phyloP scores from a whole-genome alignment of 2,329 filamentous ascomycete species.

The Teratosphaeria zuluensis region DNA sequence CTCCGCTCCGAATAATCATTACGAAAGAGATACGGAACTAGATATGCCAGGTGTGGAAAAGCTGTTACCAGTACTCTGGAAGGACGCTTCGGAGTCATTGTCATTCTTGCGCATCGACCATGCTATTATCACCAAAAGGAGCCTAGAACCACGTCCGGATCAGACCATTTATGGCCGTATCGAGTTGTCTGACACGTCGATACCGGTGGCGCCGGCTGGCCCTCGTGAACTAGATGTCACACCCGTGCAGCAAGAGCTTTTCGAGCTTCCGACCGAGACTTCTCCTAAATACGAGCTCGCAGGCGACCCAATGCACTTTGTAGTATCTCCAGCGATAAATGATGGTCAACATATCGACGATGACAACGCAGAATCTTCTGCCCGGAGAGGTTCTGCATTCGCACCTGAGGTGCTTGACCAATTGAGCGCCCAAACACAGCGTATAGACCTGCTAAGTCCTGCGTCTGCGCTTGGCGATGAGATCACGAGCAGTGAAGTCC shows the following conservation, averaged over 20 bases:
- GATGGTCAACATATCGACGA: slow-evolving; percentile 16
- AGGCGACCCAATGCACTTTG: slow-evolving; percentile 26
- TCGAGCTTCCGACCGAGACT: slow-evolving; percentile 16
- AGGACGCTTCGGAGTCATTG: slow-evolving; percentile 38
- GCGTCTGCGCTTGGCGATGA: slow-evolving; percentile 11
- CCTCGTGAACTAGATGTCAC: slow-evolving; percentile 22
- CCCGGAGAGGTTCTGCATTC: slow-evolving; percentile 34
- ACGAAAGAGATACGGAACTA: slow-evolving; percentile 13
- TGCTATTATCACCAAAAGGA: slow-evolving; percentile 41
- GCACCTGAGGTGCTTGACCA: slow-evolving; percentile 37
- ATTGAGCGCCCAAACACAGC: slow-evolving; percentile 8
- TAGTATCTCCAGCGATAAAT: slow-evolving; percentile 24
- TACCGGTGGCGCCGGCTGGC: slow-evolving; percentile 12
- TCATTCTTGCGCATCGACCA: slow-evolving; percentile 49
- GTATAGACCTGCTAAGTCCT: slow-evolving; percentile 11
- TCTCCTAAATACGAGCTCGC: slow-evolving; percentile 28
- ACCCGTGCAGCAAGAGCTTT: slow-evolving; percentile 10
- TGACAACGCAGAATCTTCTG: slow-evolving; percentile 9
- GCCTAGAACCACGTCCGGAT: slow-evolving; percentile 14
- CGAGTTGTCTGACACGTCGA: slow-evolving; percentile 19
- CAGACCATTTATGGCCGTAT: slow-evolving; percentile 16
- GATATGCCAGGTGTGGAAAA: slow-evolving; percentile 44
- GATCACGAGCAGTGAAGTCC: slow-evolving; percentile 1
- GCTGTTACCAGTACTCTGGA: slow-evolving; percentile 41
- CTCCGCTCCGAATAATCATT: slow-evolving; percentile 15